Evolutionary conservation across 2,329 filamentous ascomycete genomes (phyloP).

Genomic region (Pseudogymnoascus sp.): DNA sequence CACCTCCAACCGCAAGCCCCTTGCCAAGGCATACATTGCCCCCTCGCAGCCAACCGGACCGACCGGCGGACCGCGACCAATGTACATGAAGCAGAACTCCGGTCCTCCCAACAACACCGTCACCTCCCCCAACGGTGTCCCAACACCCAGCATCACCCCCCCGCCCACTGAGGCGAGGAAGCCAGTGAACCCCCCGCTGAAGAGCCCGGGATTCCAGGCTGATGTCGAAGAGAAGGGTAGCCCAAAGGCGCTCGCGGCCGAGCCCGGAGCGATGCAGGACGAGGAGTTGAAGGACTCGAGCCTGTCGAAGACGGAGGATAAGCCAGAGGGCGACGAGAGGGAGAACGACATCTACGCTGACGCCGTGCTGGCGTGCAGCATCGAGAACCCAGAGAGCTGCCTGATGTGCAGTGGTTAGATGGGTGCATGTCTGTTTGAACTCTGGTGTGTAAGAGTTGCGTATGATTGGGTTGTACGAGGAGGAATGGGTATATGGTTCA

Average conservation of each 20-base stretch:
- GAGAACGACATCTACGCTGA: constrained; percentile 95
- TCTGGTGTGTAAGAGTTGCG: not conserved
- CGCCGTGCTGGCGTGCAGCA: constrained; percentile 85
- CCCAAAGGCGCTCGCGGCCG: constrained; percentile 67
- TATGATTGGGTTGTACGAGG: constrained; percentile 9
- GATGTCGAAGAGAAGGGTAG: constrained; percentile 70
- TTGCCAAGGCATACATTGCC: constrained; percentile 37
- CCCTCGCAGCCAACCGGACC: constrained; percentile 44
- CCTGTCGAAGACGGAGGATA: constrained; percentile 49
- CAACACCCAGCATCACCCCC: constrained; percentile 61
- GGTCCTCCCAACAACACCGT: constrained; percentile 27
- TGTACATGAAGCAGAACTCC: constrained; percentile 50
- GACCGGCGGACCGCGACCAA: constrained; percentile 57
- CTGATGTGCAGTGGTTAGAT: constrained; percentile 89
- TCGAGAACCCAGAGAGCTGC: constrained; percentile 92
- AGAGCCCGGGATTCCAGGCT: constrained; percentile 64
- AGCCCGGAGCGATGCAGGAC: constrained; percentile 52
- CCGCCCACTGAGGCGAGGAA: constrained; percentile 41
- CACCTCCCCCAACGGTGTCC: constrained; percentile 49
- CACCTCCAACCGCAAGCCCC: constrained; percentile 60
- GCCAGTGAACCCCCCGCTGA: constrained; percentile 40
- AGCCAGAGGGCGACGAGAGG: constrained; percentile 58
- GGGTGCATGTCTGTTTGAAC: not conserved
- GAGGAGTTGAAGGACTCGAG: constrained; percentile 56
- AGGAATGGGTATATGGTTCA: constrained; percentile 7